Evolutionary conservation across 495 filamentous ascomycete genomes (phyloP).

Genomic region (Tetracladium marchalianum): DNA sequence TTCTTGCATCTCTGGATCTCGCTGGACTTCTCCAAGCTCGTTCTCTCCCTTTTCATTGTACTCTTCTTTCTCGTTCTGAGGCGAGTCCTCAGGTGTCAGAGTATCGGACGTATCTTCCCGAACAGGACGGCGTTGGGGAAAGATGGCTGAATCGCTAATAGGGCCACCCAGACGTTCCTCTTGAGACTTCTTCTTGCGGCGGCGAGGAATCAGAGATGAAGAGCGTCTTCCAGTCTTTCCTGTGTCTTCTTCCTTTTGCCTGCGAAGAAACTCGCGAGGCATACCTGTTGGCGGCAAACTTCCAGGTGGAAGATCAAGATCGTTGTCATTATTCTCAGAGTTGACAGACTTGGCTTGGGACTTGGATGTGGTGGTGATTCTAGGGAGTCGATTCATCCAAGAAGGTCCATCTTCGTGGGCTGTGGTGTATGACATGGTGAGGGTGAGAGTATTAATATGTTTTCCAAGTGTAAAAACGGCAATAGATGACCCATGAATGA

Average conservation of each 20-base stretch:
- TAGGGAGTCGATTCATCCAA: constrained; percentile 92
- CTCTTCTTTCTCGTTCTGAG: constrained; percentile 23
- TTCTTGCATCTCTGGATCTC: constrained; percentile 18
- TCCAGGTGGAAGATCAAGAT: constrained; percentile 60
- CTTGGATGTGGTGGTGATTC: constrained; percentile 77
- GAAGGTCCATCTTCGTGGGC: constrained; percentile 80
- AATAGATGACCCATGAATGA: constrained; percentile 95
- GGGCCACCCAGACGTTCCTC: constrained; percentile 71
- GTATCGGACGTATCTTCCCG: constrained; percentile 17
- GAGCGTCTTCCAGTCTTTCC: constrained; percentile 41
- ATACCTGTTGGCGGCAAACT: constrained; percentile 66
- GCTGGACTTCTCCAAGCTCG: constrained; percentile 15
- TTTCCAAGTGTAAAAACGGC: constrained; percentile 98
- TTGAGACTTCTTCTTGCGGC: constrained; percentile 47
- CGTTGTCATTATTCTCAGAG: constrained; percentile 40
- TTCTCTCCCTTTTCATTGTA: constrained; percentile 21
- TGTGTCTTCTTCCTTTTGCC: constrained; percentile 68
- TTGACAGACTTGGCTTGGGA: constrained; percentile 67
- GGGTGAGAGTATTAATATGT: constrained; percentile 90
- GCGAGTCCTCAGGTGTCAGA: constrained; percentile 21
- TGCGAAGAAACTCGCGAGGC: constrained; percentile 72
- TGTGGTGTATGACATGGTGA: constrained; percentile 88
- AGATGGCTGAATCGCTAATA: constrained; percentile 83
- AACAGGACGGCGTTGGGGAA: constrained; percentile 48
- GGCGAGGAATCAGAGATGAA: constrained; percentile 49